Evolutionary conservation across 1,284 basidiomycete species (phyloP), one percentile per base, ranked within the genome.

Genomic region (Ustilago cynodontis): DNA sequence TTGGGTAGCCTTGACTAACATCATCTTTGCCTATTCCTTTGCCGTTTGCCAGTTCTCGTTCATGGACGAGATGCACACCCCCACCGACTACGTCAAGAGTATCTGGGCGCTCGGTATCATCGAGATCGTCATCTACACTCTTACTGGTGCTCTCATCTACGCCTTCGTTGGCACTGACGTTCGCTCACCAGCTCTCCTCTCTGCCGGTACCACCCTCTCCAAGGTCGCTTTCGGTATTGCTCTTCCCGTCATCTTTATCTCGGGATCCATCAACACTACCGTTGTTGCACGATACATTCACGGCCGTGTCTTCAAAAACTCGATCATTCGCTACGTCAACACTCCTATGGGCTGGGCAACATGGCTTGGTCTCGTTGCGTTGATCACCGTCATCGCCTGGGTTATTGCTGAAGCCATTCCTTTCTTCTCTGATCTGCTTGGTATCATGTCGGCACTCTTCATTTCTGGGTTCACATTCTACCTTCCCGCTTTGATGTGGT

Each of bases 401-500:
- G 62, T 82, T 55, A 49, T 81, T 35, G 78, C 79, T n/a, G 78
- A 82, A 31, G 62, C 67, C 18, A 79, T 82, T 22, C 77, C 78
- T 26, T 72, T 79, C 64, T 82, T 81, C 66, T 63, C 61, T 6
- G 71, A 71, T 13, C 45, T 83, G 29, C 67, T 82, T 3, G 64
- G 71, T 18, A 68, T 81, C 52, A 75, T 79, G 62, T 73, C 74
- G 28, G 68, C 73, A 24, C 71, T 80, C 16, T 77, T 76, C 68
- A 73, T 81, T 33, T 72, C 71, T 13, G 71, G 71, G 43, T 84
- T 80, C 55, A 77, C 71, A 26, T 84, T 80, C 78, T 78, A 67
- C 63, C 74, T 78, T 49, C 78, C 77, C 4, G 62, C 62, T 39
- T 89, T 94, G 93, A 84, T 80, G 87, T 81, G 56, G 66, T 66